These are phyloP conservation scores for Monosporascus sp. DNA, from an alignment of 2,329 filamentous ascomycete genomes.

Conservation along the genomic window DNA sequence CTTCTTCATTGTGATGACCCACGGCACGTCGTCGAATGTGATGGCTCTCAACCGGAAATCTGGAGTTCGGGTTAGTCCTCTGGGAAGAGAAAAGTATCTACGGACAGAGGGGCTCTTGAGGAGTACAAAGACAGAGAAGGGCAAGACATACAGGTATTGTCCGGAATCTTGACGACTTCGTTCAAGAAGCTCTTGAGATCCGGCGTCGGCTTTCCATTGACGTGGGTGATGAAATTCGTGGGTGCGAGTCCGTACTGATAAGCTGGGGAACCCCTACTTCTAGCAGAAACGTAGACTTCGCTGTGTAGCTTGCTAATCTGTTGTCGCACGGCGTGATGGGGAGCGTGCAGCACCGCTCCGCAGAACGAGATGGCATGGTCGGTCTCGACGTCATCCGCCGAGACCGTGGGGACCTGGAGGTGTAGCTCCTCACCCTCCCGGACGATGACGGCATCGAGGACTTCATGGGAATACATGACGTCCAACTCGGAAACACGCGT, in stretches of 20 bases:
- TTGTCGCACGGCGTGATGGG: slow-evolving; percentile 92
- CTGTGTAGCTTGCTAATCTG: slow-evolving; percentile 96
- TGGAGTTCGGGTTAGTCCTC: slow-evolving; percentile 26
- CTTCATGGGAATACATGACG: slow-evolving; percentile 87
- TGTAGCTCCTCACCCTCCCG: slow-evolving; percentile 75
- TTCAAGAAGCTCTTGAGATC: slow-evolving; percentile 75
- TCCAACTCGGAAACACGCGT: slow-evolving; percentile 91
- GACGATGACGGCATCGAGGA: slow-evolving; percentile 79
- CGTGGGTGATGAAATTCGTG: slow-evolving; percentile 95
- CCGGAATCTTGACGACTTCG: slow-evolving; percentile 80
- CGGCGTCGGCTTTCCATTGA: slow-evolving; percentile 82
- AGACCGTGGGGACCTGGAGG: slow-evolving; percentile 76
- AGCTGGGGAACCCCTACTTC: slow-evolving; percentile 74
- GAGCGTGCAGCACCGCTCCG: slow-evolving; percentile 85
- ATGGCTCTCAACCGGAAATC: slow-evolving; percentile 96
- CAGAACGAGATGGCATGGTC: slow-evolving; percentile 91
- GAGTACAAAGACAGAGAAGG: background rate
- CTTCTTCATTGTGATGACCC: slow-evolving; percentile 99
- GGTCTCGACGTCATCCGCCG: slow-evolving; percentile 87
- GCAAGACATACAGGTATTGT: slow-evolving; percentile 74
- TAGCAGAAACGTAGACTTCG: slow-evolving; percentile 90
- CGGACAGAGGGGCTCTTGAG: slow-evolving; percentile 8
- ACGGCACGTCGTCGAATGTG: slow-evolving; percentile 96
- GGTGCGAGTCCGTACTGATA: slow-evolving; percentile 90
- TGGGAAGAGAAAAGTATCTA: background rate